Base-by-base conservation (phyloP, 352 stramenopile species). In the Pythium inflatum region DNA sequence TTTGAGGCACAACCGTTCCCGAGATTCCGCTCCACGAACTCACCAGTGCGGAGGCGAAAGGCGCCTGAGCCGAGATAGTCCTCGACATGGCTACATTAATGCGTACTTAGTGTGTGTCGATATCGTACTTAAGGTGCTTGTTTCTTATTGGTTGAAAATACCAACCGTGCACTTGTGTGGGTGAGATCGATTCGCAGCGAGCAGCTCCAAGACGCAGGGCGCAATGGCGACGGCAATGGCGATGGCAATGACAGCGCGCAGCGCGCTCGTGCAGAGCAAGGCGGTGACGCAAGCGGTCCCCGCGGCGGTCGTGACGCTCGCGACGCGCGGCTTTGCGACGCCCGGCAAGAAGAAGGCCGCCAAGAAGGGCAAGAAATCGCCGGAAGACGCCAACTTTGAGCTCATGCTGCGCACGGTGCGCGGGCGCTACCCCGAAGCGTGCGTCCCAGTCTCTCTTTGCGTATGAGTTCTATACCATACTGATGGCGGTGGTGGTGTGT, bases 321-420 rank as follows among this genome's bases (percentile, higher is more conserved):
- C 49, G 40, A 65, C 63, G 57, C 80, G 80, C 14, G 64, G 71
- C 34, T 89, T 88, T 41, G 82, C 80, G 24, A 70, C 60, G 33
- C 60, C 60, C 24, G 34, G 77, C 41, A 91, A 86, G 71, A 78
- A 85, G 40, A 81, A 83, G 70, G 56, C 51, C 50, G 79, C 79
- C 43, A 84, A 87, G 70, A 84, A 82, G 68, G 58, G 71, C 36
- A 92, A 88, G 68, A 89, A 86, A 71, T 68, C 66, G 58, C 65
- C 62, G 34, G 75, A 79, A 51, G 86, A 93, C 66, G 58, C 69
- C 66, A 92, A 95, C 78, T 95, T 93, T 68, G 87, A 95, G 73
- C 78, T 91, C 69, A 93, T 93, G 85, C 74, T 95, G 71, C 85
- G 87, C 65, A 82, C 84, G 31, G 81, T 93, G 61, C 90, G 90